Conservation (phyloP, 2,329 filamentous ascomycete genomes). For the Truncatella angustata region DNA sequence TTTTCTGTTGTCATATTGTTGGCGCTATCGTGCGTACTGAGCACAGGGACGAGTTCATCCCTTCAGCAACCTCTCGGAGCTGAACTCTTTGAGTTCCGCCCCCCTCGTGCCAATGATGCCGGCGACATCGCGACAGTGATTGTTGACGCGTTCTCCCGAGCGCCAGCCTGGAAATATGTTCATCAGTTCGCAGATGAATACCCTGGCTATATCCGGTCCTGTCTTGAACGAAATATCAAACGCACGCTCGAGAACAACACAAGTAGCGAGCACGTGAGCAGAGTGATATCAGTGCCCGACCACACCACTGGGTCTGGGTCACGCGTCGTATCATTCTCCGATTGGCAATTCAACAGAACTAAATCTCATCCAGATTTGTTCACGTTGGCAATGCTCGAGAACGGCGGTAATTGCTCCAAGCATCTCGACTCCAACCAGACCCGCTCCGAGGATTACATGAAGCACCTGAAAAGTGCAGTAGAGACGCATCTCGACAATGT, state of each 20-base stretch:
- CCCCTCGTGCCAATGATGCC: neutral
- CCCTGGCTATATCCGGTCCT: neutral
- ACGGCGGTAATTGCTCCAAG: neutral
- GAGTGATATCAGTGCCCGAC: conserved; percentile 5
- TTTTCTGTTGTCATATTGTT: neutral
- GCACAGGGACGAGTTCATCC: too few relatives aligned
- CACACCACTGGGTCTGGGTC: neutral
- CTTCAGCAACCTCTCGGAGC: neutral
- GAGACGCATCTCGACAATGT: conserved; percentile 7
- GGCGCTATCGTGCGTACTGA: too few relatives aligned
- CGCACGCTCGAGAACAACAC: neutral
- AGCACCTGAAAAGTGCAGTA: neutral
- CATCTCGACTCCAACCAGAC: conserved; percentile 2
- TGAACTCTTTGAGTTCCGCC: neutral
- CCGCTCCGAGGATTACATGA: neutral
- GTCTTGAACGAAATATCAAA: neutral
- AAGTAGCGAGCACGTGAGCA: neutral
- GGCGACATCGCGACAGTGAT: neutral
- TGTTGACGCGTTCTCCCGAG: conserved; percentile 2
- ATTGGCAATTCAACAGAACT: neutral
- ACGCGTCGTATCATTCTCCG: neutral
- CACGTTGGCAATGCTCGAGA: neutral
- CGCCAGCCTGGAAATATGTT: neutral
- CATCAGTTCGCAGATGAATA: conserved; percentile 6
- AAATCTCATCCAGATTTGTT: too few relatives aligned